Evolutionary conservation across 345 rosid genomes (phyloP), one percentile per base, ranked within the genome.

Genomic region (Schrenkiella parvula): DNA sequence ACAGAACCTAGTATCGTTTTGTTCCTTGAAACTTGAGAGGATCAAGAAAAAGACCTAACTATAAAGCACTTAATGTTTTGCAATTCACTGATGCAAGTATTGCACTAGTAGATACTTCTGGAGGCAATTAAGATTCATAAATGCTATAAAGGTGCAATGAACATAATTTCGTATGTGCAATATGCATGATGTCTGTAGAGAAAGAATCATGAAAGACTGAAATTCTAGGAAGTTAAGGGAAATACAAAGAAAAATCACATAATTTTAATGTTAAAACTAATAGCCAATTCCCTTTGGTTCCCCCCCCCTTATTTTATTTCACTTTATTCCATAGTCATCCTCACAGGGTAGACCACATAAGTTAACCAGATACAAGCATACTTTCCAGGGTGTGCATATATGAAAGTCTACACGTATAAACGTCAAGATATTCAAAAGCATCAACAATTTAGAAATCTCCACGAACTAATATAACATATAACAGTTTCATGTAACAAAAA

Each of bases 371-470:
- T 9, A 46, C 51, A 64, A 56, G 42, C 64, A 48, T 64, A 64
- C 31, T 54, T 44, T 18, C 54, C 8, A 65, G 32, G 47, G 5
- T 60, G 42, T 28, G 18, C 6, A 15, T 58, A 7, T 46, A 46
- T 19, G 59, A 9, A 3, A 22, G 34, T 21, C 35, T 46, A 57
- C 35, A 46, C 25, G 23, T 46, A 46, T 22, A 3, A n/a, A 48
- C 32, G 50, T 71, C 52, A 60, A 60, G 51, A 46, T 50, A 50
- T 39, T 52, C 63, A 53, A 63, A 64, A 11, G 37, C 21, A 74
- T 48, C 62, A 47, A 48, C 38, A 47, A 1, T 73, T 19, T 4
- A 7, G 46, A 48, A 34, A 73, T 34, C 14, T 57, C 65, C 25
- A 65, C 21, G 1, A 23, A 42, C 25, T 42, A 8, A 41, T 25